phyloP scores from a whole-genome alignment of 1,284 basidiomycete genomes.

The Sanguinoderma infundibulare region DNA sequence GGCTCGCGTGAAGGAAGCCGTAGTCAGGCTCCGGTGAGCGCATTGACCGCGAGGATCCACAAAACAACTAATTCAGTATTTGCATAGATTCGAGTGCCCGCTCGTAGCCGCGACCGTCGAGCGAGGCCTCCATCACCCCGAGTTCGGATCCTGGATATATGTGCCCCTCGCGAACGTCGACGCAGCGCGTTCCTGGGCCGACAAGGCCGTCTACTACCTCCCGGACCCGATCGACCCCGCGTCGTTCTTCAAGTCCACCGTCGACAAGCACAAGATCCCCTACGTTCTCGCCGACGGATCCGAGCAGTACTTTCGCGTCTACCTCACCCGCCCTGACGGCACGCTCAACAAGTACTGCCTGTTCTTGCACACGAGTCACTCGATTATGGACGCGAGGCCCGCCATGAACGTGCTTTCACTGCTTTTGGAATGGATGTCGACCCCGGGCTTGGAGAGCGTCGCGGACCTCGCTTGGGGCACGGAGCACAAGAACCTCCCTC shows the following conservation, averaged over 20 bases:
- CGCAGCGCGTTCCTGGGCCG: neutral
- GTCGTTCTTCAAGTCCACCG: neutral
- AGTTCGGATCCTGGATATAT: conserved; percentile 3
- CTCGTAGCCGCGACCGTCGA: neutral
- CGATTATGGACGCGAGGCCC: neutral
- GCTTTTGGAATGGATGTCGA: neutral
- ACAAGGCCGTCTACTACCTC: neutral
- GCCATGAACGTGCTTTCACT: neutral
- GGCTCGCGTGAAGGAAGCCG: neutral
- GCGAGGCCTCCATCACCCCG: neutral
- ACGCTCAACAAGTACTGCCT: neutral
- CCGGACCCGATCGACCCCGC: neutral
- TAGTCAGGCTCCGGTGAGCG: neutral
- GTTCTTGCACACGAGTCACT: neutral
- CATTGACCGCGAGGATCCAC: neutral
- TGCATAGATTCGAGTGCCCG: neutral
- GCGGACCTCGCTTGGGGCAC: conserved; percentile 11
- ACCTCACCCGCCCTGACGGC: neutral
- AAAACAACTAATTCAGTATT: neutral
- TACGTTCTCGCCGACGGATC: neutral
- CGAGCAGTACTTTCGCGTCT: neutral
- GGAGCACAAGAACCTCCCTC: conserved; percentile 16
- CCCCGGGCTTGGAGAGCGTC: neutral
- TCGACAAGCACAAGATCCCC: neutral
- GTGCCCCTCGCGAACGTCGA: neutral